Base-by-base conservation (phyloP, 2,329 filamentous ascomycete species). In the Paecilomyces sp. region DNA sequence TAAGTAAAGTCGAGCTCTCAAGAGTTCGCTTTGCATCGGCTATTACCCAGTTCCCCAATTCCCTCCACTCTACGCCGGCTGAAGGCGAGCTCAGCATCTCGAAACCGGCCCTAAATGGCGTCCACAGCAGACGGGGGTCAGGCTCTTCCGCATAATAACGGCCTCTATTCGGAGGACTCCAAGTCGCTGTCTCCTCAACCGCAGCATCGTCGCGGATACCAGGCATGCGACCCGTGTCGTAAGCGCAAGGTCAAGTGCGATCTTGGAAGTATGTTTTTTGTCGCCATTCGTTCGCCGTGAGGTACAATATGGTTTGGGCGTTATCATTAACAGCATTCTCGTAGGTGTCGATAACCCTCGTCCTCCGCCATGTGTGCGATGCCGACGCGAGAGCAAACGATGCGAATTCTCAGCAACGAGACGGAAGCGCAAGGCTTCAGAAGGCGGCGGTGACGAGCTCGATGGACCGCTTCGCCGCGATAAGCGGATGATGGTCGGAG, bases 381-480 rank as follows among this genome's bases (percentile, higher is more conserved):
- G 94, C 74, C 88, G 92, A 57, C 88, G 94, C 66, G 94, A 99
- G 80, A 91, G 88, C 79, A 97, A 97, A 75, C 89, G 96, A 69
- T 99, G 94, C 80, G 96, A 89, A 82, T 99, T 99, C 80, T 96
- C 92, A 63, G 91, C 92, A 22, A 97, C 92, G 33, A 85, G 94
- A 56, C 87, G 94, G 71, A 97, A 97, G 85, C 86, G 92, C 72
- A 95, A 94, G 81, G 83, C 83, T 55, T 85, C 78, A 28, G 81
- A 79, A 60, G 76, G 73, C 57, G 73, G 72, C 11, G 78, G 79
- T 8, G 77, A 76, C 31, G 77, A 78, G 34, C 68, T 72, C 28
- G 77, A 79, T 25, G 70, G 69, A 31, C 67, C 73, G 15, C 70
- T 75, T 22, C 73, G 67, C 81, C 66, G 75, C 60, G 75, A 77